These are phyloP conservation scores for Neonectria sp. DNA, from an alignment of 2,329 filamentous ascomycete genomes.

Conservation along the genomic window DNA sequence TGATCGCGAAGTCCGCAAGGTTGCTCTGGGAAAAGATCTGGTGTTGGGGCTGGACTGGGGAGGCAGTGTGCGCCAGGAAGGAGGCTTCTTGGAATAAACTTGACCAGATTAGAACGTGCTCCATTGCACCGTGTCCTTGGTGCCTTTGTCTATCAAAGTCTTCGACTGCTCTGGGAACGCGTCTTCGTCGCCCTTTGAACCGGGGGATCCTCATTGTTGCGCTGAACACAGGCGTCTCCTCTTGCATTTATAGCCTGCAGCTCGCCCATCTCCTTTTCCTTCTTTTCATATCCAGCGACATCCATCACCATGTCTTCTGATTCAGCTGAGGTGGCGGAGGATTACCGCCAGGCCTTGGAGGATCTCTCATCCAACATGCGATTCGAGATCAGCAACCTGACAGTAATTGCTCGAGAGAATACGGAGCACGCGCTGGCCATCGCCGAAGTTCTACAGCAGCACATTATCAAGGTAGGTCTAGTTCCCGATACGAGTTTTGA, in stretches of 20 bases:
- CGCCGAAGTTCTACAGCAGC: slow-evolving; percentile 89
- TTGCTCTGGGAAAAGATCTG: slow-evolving; percentile 44
- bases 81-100: slow-evolving; percentile 51
- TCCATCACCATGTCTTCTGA: slow-evolving; percentile 63
- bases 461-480: slow-evolving; percentile 90
- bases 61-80: slow-evolving; percentile 40
- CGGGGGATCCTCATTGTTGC: slow-evolving; percentile 17
- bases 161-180: slow-evolving; percentile 25
- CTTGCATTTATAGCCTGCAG: slow-evolving; percentile 32
- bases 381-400: slow-evolving; percentile 97
- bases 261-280: slow-evolving; percentile 28
- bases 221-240: slow-evolving; percentile 24
- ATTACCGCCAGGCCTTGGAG: slow-evolving; percentile 94
- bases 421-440: slow-evolving; percentile 96
- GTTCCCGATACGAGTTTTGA: background rate
- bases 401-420: slow-evolving; percentile 97
- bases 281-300: slow-evolving; percentile 33
- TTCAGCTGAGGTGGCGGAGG: slow-evolving; percentile 90
- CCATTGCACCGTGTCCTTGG: slow-evolving; percentile 37
- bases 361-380: slow-evolving; percentile 92
- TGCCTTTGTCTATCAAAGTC: slow-evolving; percentile 27
- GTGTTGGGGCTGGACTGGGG: slow-evolving; percentile 43
- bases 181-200: slow-evolving; percentile 30
- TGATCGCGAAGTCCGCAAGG: slow-evolving; percentile 40
- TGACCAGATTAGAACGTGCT: slow-evolving; percentile 46